Conservation (phyloP, 1,284 basidiomycete genomes). For the Anthracocystis panici-leucophaei region DNA sequence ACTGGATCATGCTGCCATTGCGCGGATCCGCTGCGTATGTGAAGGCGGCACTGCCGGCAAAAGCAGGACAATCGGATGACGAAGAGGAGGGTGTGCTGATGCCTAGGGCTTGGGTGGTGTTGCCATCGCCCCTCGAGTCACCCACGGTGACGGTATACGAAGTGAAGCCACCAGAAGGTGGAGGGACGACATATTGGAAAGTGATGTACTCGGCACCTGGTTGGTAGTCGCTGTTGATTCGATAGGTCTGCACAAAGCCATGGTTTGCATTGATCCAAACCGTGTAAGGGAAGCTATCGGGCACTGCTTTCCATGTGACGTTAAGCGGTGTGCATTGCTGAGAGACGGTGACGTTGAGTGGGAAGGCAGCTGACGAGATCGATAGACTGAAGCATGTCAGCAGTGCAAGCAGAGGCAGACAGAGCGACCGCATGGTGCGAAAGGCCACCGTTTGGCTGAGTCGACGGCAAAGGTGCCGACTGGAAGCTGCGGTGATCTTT, state of each 20-base stretch:
- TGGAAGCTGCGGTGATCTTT: background rate
- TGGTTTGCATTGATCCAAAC: constrained; percentile 50
- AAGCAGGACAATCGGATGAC: constrained; percentile 36
- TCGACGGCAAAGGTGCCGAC: constrained; percentile 1
- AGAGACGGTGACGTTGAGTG: constrained; percentile 39
- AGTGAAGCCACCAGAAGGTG: constrained; percentile 32
- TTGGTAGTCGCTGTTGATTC: constrained; percentile 52
- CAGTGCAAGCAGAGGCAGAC: constrained; percentile 9
- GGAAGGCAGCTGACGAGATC: constrained; percentile 14
- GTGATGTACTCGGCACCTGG: constrained; percentile 39
- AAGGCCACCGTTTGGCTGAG: background rate
- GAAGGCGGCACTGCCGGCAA: constrained; percentile 37
- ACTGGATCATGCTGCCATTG: constrained; percentile 44
- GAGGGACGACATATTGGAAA: constrained; percentile 54
- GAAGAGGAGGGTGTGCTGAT: constrained; percentile 28
- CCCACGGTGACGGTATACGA: constrained; percentile 46
- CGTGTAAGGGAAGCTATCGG: constrained; percentile 47
- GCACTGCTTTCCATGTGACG: constrained; percentile 46
- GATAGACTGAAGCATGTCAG: constrained; percentile 17
- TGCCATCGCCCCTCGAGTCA: constrained; percentile 52
- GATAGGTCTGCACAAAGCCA: constrained; percentile 45
- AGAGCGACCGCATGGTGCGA: constrained; percentile 21
- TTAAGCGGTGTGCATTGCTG: constrained; percentile 59
- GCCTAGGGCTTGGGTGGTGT: constrained; percentile 38
- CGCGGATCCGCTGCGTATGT: constrained; percentile 46